These are phyloP conservation scores for Picea mariana DNA, from an alignment of 83 land plant genomes.

Conservation along the genomic window DNA sequence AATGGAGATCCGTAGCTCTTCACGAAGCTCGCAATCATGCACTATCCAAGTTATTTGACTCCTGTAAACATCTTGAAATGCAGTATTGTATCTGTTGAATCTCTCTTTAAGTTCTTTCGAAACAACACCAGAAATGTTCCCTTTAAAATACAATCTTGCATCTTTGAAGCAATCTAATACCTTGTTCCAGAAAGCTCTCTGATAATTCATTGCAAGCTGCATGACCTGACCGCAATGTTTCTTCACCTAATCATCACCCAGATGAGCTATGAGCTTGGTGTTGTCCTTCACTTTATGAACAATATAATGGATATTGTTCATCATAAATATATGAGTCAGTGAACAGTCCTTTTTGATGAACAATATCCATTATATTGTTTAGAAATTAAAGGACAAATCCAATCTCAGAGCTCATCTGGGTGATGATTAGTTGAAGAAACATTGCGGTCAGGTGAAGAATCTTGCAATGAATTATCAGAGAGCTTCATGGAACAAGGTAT, in stretches of 20 bases:
- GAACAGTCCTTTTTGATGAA: conserved; percentile 34
- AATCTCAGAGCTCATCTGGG: conserved; percentile 46
- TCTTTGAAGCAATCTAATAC: conserved; percentile 51
- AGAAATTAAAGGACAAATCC: neutral
- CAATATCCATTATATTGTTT: no score
- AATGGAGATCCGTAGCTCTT: conserved; percentile 54
- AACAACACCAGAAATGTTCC: conserved; percentile 35
- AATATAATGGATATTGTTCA: conserved; percentile 70
- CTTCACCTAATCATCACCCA: conserved; percentile 71
- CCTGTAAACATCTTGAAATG: conserved; percentile 56
- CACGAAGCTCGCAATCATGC: conserved; percentile 46
- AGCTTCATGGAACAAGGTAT: no score
- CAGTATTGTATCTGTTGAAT: conserved; percentile 47
- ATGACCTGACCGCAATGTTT: conserved; percentile 39
- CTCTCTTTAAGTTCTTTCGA: conserved; percentile 47
- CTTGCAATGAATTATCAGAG: conserved; percentile 43
- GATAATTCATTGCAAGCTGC: conserved; percentile 50
- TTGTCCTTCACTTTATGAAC: conserved; percentile 65
- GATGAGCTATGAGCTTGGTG: conserved; percentile 33
- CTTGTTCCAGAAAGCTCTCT: conserved; percentile 54
- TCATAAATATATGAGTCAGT: conserved; percentile 45
- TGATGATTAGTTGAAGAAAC: conserved; percentile 56
- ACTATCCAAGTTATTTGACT: conserved; percentile 46
- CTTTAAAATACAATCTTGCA: conserved; percentile 61
- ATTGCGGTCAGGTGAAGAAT: conserved; percentile 44